These are phyloP conservation scores for Gracilaria vermiculophylla DNA, from an alignment of 23 red algal genomes.

Conservation along the genomic window DNA sequence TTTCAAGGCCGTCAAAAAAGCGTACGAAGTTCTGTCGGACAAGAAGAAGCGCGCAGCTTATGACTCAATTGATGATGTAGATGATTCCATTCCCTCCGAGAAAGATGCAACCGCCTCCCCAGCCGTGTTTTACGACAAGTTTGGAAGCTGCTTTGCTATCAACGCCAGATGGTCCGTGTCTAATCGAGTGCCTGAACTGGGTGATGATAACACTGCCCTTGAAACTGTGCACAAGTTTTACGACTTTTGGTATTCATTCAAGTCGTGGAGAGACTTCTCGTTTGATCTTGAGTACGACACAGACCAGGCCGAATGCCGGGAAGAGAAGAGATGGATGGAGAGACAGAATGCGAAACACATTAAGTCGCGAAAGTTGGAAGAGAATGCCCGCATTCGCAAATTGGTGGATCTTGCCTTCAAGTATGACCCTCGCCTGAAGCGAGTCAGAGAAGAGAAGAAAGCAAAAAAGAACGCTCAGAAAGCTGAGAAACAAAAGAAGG, in stretches of 20 bases:
- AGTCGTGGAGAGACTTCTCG: conserved; percentile 85
- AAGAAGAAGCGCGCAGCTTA: conserved; percentile 76
- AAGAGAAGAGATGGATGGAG: conserved; percentile 90
- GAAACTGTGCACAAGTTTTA: conserved; percentile 79
- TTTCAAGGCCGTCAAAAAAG: conserved; percentile 76
- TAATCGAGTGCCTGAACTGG: conserved; percentile 71
- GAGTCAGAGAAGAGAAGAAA: conserved; percentile 27
- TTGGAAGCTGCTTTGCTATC: conserved; percentile 59
- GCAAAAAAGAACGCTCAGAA: conserved; percentile 62
- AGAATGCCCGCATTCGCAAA: conserved; percentile 63
- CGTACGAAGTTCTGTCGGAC: conserved; percentile 76
- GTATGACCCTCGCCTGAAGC: conserved; percentile 60
- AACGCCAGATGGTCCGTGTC: conserved; percentile 82
- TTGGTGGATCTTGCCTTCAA: conserved; percentile 82
- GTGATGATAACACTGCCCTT: conserved; percentile 53
- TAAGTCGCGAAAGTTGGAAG: conserved; percentile 60
- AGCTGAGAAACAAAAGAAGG: conserved; percentile 49
- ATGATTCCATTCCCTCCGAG: conserved; percentile 80
- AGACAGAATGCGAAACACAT: conserved; percentile 74
- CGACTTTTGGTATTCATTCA: conserved; percentile 84
- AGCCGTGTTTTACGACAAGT: conserved; percentile 60
- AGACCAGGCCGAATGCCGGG: conserved; percentile 79
- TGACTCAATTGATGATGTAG: conserved; percentile 85
- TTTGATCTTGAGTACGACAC: conserved; percentile 76
- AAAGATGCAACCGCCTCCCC: conserved; percentile 53